These are phyloP conservation scores for Plasmodium blacklocki DNA, from an alignment of 169 alveolate species.

Conservation along the genomic window DNA sequence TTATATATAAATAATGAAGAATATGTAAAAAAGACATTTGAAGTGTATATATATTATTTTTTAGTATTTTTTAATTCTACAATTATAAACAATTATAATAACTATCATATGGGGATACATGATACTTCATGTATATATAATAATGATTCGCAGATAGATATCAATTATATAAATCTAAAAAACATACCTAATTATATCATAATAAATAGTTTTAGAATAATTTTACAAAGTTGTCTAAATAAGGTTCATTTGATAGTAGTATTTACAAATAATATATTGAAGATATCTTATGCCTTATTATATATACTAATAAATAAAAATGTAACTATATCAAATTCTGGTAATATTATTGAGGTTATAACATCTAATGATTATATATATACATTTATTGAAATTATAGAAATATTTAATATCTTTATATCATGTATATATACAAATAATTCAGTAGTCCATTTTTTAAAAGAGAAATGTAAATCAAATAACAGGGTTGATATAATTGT, in stretches of 20 bases:
- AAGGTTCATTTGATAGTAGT: slow-evolving; percentile 39
- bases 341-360: slow-evolving; percentile 13
- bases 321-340: slow-evolving; percentile 6
- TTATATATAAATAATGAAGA: slow-evolving; percentile 64
- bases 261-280: slow-evolving; percentile 48
- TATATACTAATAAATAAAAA: slow-evolving; percentile 40
- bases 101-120: background rate
- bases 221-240: slow-evolving; percentile 30
- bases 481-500: slow-evolving; percentile 32
- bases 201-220: slow-evolving; percentile 66
- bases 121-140: slow-evolving; percentile 39
- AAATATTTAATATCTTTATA: slow-evolving; percentile 62
- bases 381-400: slow-evolving; percentile 55
- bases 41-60: slow-evolving; percentile 50
- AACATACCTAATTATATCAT: slow-evolving; percentile 30
- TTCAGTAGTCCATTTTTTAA: slow-evolving; percentile 27
- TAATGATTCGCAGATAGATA: slow-evolving; percentile 17
- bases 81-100: slow-evolving; percentile 6
- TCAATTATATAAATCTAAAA: slow-evolving; percentile 25
- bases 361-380: slow-evolving; percentile 27
- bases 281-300: slow-evolving; percentile 24
- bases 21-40: slow-evolving; percentile 24
- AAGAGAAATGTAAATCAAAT: slow-evolving; percentile 38
- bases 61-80: slow-evolving; percentile 44
- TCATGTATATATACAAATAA: slow-evolving; percentile 52